A percentile compares a stretch with the other conserved stretches of the same genome.
phyloP scores from a whole-genome alignment of 2,329 filamentous ascomycete species.

The Boeremia lycopersici region DNA sequence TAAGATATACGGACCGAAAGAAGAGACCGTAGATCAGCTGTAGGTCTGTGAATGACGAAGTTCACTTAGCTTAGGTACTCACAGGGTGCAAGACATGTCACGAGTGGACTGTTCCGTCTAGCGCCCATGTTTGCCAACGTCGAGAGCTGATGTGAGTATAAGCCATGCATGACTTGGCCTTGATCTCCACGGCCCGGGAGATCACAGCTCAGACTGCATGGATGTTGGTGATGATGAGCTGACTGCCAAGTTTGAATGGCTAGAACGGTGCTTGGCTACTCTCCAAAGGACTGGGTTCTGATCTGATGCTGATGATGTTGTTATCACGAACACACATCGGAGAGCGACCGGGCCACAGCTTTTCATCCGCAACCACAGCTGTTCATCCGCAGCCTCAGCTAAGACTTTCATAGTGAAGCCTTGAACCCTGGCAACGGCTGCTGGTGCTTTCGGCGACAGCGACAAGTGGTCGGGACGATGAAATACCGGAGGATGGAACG shows the following conservation, averaged over 20 bases:
- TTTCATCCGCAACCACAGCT: too few relatives aligned
- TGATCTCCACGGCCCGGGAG: conserved; percentile 25
- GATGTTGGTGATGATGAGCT: neutral
- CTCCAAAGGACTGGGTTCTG: neutral
- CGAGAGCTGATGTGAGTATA: conserved; percentile 6
- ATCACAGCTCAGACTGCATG: conserved; percentile 20
- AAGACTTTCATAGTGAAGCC: conserved; percentile 6
- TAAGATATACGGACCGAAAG: neutral
- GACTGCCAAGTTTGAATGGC: neutral
- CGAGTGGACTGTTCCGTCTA: neutral
- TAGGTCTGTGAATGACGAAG: neutral
- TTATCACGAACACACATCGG: neutral
- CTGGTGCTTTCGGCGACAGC: conserved; percentile 7
- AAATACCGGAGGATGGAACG: conserved; percentile 24
- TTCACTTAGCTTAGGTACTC: neutral
- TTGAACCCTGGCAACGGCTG: neutral
- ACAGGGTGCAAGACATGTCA: neutral
- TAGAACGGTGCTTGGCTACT: neutral
- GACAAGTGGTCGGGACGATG: conserved; percentile 23
- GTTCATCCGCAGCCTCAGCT: conserved; percentile 20
- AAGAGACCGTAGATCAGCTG: neutral
- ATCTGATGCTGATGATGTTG: conserved; percentile 1
- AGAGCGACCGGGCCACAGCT: conserved; percentile 1
- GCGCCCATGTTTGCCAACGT: neutral
- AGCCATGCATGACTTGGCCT: conserved; percentile 11